Evolutionary conservation across 768 basidiomycete genomes (phyloP).

Genomic region (Scleroderma bovista): DNA sequence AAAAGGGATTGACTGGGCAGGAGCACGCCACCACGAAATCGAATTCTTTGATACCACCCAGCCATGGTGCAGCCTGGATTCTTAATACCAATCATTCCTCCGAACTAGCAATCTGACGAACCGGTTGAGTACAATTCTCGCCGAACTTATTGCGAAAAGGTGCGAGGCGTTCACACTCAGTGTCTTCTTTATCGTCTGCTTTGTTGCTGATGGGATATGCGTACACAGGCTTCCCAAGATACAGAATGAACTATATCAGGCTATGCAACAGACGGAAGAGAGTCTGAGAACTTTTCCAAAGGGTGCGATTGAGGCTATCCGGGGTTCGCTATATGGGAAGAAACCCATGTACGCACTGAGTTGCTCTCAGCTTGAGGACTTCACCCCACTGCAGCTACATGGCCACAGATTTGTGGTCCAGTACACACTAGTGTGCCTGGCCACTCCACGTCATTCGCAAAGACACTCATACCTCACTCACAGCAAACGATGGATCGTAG

Average conservation of each 20-base stretch:
- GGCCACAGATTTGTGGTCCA: constrained; percentile 91
- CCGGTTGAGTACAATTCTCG: constrained; percentile 53
- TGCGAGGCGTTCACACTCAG: too few relatives aligned
- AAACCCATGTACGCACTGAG: too few relatives aligned
- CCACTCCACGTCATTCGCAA: constrained; percentile 3
- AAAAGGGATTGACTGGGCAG: constrained; percentile 21
- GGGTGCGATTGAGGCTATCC: too few relatives aligned
- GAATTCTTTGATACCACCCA: constrained; percentile 29
- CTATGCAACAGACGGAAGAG: constrained; percentile 36
- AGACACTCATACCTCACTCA: constrained; percentile 13
- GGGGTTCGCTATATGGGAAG: too few relatives aligned
- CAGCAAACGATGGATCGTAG: constrained; percentile 91
- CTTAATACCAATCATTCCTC: constrained; percentile 45
- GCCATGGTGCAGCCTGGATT: constrained; percentile 42
- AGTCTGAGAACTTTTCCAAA: constrained; percentile 36
- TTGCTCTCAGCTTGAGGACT: too few relatives aligned
- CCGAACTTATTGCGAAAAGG: constrained; percentile 59
- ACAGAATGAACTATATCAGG: constrained; percentile 47
- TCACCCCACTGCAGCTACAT: too few relatives aligned
- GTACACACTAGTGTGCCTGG: constrained; percentile 73
- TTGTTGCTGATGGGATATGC: too few relatives aligned
- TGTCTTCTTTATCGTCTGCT: not conserved
- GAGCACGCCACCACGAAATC: constrained; percentile 32
- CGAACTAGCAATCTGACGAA: constrained; percentile 53
- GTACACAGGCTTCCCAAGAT: constrained; percentile 53